Percentiles rank a stretch among this genome's conserved stretches.
Conservation (phyloP, 306 rosid genomes). For the Cotoneaster glaucophyllus region DNA sequence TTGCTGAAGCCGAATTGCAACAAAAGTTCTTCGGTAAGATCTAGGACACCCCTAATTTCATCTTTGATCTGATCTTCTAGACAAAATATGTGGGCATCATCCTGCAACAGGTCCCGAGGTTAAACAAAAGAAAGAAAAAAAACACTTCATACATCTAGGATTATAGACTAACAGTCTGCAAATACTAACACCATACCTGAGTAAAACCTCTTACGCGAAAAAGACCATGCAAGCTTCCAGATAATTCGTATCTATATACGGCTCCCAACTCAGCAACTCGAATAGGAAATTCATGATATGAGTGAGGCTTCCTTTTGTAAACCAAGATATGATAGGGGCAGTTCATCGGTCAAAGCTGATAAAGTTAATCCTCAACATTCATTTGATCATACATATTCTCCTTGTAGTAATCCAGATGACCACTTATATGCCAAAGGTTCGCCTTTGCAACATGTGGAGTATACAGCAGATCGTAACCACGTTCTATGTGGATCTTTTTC, state of each 20-base stretch:
- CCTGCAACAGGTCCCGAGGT: constrained; percentile 49
- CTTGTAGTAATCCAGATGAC: too few relatives aligned
- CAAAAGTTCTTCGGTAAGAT: constrained; percentile 75
- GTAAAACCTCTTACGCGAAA: constrained; percentile 96
- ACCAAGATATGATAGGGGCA: too few relatives aligned
- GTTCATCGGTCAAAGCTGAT: too few relatives aligned
- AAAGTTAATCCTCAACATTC: too few relatives aligned
- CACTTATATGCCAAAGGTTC: too few relatives aligned
- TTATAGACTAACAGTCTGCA: not conserved
- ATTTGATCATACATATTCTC: too few relatives aligned
- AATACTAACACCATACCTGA: constrained; percentile 46
- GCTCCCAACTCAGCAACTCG: constrained; percentile 46
- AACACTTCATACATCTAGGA: not conserved
- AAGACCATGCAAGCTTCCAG: constrained; percentile 95
- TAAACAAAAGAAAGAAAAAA: not conserved
- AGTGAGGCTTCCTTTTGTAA: too few relatives aligned
- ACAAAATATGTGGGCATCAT: constrained; percentile 96
- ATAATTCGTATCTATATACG: constrained; percentile 85
- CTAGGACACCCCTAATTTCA: constrained; percentile 87
- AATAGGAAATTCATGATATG: too few relatives aligned
- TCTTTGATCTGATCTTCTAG: constrained; percentile 84
- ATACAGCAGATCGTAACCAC: too few relatives aligned
- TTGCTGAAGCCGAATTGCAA: constrained; percentile 83
- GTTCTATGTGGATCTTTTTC: too few relatives aligned
- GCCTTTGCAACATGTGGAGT: too few relatives aligned